These are phyloP conservation scores for Luvunga scandens DNA, from an alignment of 345 rosid species.

Conservation along the genomic window DNA sequence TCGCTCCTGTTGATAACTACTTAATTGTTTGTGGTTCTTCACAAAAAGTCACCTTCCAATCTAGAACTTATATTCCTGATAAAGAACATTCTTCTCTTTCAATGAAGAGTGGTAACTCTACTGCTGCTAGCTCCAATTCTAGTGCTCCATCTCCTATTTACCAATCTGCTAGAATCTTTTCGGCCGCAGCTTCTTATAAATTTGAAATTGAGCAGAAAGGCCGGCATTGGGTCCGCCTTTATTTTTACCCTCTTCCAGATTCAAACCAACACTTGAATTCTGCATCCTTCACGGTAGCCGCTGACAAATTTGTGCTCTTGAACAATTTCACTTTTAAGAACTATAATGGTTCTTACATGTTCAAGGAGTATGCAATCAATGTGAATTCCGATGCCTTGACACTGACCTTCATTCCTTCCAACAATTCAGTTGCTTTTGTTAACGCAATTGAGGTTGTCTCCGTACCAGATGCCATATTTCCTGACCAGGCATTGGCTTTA, in stretches of 20 bases:
- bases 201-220: conserved; percentile 66
- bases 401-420: conserved; percentile 64
- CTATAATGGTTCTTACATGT: conserved; percentile 53
- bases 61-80: conserved; percentile 82
- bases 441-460: conserved; percentile 95
- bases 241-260: conserved; percentile 64
- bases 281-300: conserved; percentile 58
- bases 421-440: conserved; percentile 76
- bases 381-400: conserved; percentile 64
- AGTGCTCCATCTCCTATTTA: conserved; percentile 54
- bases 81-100: conserved; percentile 48
- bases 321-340: conserved; percentile 76
- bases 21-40: conserved; percentile 85
- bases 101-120: conserved; percentile 53
- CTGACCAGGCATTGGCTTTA: conserved; percentile 70
- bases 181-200: conserved; percentile 63
- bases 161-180: conserved; percentile 79
- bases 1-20: conserved; percentile 69
- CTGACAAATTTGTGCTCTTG: conserved; percentile 85
- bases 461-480: conserved; percentile 66
- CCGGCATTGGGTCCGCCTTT: conserved; percentile 97
- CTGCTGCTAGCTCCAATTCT: conserved; percentile 45
- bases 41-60: conserved; percentile 60
- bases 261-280: conserved; percentile 55
- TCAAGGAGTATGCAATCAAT: conserved; percentile 90